Base-by-base conservation (phyloP, 495 filamentous ascomycete genomes). In the Wilcoxina mikolae region DNA sequence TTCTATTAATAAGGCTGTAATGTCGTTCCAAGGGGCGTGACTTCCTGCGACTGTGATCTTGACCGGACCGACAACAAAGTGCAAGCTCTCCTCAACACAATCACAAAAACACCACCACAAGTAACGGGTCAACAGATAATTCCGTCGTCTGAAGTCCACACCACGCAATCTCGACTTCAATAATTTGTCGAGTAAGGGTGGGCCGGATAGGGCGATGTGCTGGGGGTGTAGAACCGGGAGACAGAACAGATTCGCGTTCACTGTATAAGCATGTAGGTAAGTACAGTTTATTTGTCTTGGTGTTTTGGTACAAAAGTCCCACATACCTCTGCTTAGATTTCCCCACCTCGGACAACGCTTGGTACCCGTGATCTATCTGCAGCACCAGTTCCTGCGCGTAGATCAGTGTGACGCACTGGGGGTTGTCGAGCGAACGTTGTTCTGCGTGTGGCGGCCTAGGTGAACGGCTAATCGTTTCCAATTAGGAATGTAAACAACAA, bases 321-420 rank as follows among this genome's bases (percentile, higher is more conserved):
- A 46, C 43, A 20, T 46, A 46, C 43, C 43, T 46, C 43, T 46
- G n/a, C 39, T 53, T 29, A 52, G 55, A 55, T 54, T 64, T 59
- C 60, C 56, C 56, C 61, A 63, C 56, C 61, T 55, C 53, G 55
- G 49, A 38, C 43, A 53, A 43, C 56, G 51, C 64, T 56, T 59
- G 54, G 56, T 26, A 60, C 61, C 61, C 60, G 61, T 63, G 60
- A 64, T 64, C 57, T 63, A 60, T 63, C 56, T 63, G 56, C 53
- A 59, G 53, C 33, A 45, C 59, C 44, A 64, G 61, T 60, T 63
- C 61, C 56, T 63, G 60, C 57, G 61, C 60, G 60, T 63, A 63
- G 61, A 63, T 64, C 56, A 60, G 57, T 64, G 60, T 55, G 61
- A 64, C 61, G 56, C 54, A 63, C 61, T 57, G 45, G 55, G 56